Percentiles rank a stretch among this genome's conserved stretches.
These are phyloP conservation scores for Avena atlantica DNA, from an alignment of 176 grass and related monocot genomes.

Conservation along the genomic window DNA sequence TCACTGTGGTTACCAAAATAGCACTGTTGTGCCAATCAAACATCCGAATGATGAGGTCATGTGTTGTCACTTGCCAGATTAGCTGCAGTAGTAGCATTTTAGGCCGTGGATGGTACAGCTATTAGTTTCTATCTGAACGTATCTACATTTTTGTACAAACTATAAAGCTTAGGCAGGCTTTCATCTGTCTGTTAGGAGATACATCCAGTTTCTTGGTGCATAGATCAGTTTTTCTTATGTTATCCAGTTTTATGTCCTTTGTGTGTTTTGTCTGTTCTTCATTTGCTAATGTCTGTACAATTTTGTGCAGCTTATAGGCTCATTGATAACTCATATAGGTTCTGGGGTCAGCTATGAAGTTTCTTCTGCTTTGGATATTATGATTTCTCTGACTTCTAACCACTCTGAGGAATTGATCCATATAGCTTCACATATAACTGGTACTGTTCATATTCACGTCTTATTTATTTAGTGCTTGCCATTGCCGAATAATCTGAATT, in stretches of 20 bases:
- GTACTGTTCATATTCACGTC: slow-evolving; percentile 48
- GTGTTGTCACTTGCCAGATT: background rate
- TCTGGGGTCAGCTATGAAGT: slow-evolving; percentile 84
- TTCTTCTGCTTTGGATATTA: slow-evolving; percentile 79
- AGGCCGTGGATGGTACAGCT: background rate
- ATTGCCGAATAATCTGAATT: slow-evolving; percentile 43
- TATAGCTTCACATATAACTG: slow-evolving; percentile 88
- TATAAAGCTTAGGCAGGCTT: slow-evolving; percentile 23
- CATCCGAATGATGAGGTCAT: slow-evolving; percentile 5
- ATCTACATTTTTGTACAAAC: background rate
- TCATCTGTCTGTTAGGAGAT: background rate
- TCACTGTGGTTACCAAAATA: background rate
- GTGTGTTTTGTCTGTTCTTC: slow-evolving; percentile 16
- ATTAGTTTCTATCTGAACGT: slow-evolving; percentile 6
- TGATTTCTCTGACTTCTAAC: slow-evolving; percentile 75
- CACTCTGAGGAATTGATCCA: slow-evolving; percentile 70
- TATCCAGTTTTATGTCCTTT: slow-evolving; percentile 22
- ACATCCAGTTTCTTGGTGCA: slow-evolving; percentile 30
- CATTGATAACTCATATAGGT: slow-evolving; percentile 89
- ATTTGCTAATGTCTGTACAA: slow-evolving; percentile 36
- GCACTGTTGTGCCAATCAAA: background rate
- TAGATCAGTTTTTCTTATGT: slow-evolving; percentile 31
- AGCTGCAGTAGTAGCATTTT: background rate
- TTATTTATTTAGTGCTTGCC: slow-evolving; percentile 26
- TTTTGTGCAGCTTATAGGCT: slow-evolving; percentile 70